Percentiles rank a stretch among this genome's conserved stretches.
phyloP scores from a whole-genome alignment of 2,329 filamentous ascomycete genomes.

The Stachybotrys elegans region DNA sequence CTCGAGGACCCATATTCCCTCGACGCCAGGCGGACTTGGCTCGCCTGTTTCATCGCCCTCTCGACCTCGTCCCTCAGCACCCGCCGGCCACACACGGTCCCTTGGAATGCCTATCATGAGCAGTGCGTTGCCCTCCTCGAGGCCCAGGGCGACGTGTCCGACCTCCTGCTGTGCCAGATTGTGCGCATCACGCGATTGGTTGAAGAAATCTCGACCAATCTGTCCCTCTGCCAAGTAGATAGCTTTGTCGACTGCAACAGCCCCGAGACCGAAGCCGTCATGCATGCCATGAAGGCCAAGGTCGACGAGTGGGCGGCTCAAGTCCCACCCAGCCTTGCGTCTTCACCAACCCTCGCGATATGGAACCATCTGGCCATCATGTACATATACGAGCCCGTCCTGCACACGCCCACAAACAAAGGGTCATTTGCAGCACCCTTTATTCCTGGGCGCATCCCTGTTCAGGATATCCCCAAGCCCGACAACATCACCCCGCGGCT shows the following conservation, averaged over 20 bases:
- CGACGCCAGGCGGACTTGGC: slow-evolving; percentile 4
- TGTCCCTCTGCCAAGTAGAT: not conserved
- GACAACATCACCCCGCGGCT: not conserved
- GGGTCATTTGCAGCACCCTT: slow-evolving; percentile 10
- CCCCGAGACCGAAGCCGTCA: not conserved
- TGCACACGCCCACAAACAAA: slow-evolving; percentile 13
- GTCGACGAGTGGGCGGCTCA: slow-evolving; percentile 4
- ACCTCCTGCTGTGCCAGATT: slow-evolving; percentile 1
- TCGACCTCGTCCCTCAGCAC: not conserved
- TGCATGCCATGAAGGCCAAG: not conserved
- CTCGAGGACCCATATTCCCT: not conserved
- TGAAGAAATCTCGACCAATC: not conserved
- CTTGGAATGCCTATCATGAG: slow-evolving; percentile 2
- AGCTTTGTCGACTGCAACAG: not conserved
- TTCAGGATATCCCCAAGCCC: slow-evolving; percentile 8
- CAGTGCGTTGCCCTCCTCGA: not conserved
- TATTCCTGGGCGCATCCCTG: slow-evolving; percentile 10
- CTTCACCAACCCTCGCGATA: not conserved
- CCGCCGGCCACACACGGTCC: not conserved
- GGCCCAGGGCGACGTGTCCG: not conserved
- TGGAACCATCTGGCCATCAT: slow-evolving; percentile 8
- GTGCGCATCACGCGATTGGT: not conserved
- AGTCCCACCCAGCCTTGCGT: not conserved
- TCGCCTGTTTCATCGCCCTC: slow-evolving; percentile 2
- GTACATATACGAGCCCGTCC: slow-evolving; percentile 10